Base-by-base conservation (phyloP, 768 basidiomycete species). In the Lentinula aciculospora region DNA sequence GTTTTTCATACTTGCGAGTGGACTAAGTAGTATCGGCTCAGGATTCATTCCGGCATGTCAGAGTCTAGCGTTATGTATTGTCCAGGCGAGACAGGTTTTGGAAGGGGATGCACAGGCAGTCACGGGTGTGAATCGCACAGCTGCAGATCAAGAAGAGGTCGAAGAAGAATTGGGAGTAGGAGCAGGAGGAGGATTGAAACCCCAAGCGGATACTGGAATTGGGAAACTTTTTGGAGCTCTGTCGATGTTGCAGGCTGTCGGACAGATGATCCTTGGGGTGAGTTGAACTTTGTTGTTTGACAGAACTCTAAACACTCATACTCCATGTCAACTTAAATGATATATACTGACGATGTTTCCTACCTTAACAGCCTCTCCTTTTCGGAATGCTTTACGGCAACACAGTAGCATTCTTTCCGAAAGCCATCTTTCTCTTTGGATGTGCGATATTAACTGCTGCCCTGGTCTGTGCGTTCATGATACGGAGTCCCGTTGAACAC, bases 191-290 rank as follows among this genome's bases (percentile, higher is more conserved):
- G 21, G 23, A 27, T 13, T 23, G 10, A 23, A 37, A 27, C 21
- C 34, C 25, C 31, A 31, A 53, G 68, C 57, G 53, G 62, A 74
- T 31, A 64, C 62, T 50, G 71, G 69, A 7, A 67, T 71, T 5
- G 89, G 89, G 0, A 74, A 79, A 60, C 68, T 92, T 21, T 87
- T 93, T 57, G 86, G 88, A 29, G 87, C 88, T 1, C 71, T 92
- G 36, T 83, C 88, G 10, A 78, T 88, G 32, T 67, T 92, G 61
- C 85, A 89, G 60, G 83, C 89, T 0, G 70, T 81, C 3, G 85
- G 86, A 13, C 82, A 85, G 67, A 83, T 83, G 74, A 89, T 92
- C 37, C 63, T 72, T 49, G 76, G 86, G 48, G 78, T 80, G 60
- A 63, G 74, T 66, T 56, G 42, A 29, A 46, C 54, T 53, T 23